These are phyloP conservation scores for Colletotrichum cordylinicola DNA, from an alignment of 2,329 filamentous ascomycete species.

Conservation along the genomic window DNA sequence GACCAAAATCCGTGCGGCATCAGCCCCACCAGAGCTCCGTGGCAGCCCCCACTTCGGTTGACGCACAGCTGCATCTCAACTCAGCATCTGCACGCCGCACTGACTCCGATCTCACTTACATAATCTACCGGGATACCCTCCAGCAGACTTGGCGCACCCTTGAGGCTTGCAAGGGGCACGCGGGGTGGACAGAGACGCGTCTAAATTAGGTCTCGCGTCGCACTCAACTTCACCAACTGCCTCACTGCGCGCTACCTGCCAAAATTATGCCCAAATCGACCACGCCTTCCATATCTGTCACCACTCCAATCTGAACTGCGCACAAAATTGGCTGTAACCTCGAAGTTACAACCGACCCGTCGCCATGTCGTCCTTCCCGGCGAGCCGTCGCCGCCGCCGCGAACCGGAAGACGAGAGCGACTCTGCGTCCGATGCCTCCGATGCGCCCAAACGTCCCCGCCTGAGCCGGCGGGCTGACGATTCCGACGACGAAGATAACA, in stretches of 20 bases:
- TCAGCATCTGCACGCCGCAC: background rate
- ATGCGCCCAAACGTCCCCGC: slow-evolving; percentile 42
- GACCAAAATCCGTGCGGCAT: background rate
- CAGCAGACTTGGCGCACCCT: background rate
- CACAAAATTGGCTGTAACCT: background rate
- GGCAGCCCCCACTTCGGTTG: background rate
- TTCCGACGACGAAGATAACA: slow-evolving; percentile 23
- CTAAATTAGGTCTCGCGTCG: slow-evolving; percentile 10
- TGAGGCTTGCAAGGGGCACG: background rate
- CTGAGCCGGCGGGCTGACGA: slow-evolving; percentile 27
- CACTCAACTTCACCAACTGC: background rate
- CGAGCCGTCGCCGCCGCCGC: slow-evolving; percentile 37
- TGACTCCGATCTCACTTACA: background rate
- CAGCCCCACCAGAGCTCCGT: background rate
- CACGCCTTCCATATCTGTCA: background rate
- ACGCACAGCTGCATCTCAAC: background rate
- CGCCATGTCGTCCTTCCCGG: background rate
- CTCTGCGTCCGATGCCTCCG: slow-evolving; percentile 31
- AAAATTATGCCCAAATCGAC: background rate
- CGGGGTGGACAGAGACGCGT: slow-evolving; percentile 15
- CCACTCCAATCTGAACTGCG: background rate
- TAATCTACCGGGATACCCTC: background rate
- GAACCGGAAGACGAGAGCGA: slow-evolving; percentile 44
- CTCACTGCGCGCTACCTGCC: background rate
- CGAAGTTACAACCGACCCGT: background rate